Conservation (phyloP, 2,329 filamentous ascomycete species). For the Aspergillus ustus region DNA sequence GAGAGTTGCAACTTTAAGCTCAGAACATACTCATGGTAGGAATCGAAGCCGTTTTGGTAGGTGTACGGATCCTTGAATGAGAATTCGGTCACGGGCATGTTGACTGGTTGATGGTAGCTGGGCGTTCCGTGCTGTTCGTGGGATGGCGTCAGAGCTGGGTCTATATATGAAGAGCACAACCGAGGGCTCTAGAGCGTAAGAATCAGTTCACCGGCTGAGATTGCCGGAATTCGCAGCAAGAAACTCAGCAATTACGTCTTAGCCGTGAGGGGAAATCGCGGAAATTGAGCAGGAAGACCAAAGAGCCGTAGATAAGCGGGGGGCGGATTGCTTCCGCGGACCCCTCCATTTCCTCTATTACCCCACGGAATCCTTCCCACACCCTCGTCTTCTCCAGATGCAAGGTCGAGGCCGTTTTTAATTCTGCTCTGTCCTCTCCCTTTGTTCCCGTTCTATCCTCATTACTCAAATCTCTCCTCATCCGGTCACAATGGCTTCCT, state of each 20-base stretch:
- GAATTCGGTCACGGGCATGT: conserved; percentile 70
- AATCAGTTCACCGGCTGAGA: not conserved
- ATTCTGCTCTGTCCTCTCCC: not conserved
- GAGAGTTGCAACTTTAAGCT: not conserved
- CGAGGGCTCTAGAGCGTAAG: not conserved
- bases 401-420: conserved; percentile 25
- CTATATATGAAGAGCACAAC: conserved; percentile 2
- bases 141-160: not conserved
- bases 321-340: conserved; percentile 67
- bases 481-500: conserved; percentile 52
- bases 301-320: conserved; percentile 16
- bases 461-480: not conserved
- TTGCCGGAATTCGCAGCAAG: conserved; percentile 9
- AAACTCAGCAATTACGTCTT: conserved; percentile 3
- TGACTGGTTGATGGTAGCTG: conserved; percentile 17
- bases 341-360: conserved; percentile 48
- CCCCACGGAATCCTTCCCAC: conserved; percentile 30
- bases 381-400: conserved; percentile 48
- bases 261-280: not conserved
- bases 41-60: conserved; percentile 79
- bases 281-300: conserved; percentile 2
- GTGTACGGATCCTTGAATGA: conserved; percentile 69
- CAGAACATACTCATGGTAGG: conserved; percentile 71
- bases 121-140: not conserved
- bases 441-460: not conserved